Base-by-base conservation (phyloP, 345 rosid genomes). In the Heritiera fomes region DNA sequence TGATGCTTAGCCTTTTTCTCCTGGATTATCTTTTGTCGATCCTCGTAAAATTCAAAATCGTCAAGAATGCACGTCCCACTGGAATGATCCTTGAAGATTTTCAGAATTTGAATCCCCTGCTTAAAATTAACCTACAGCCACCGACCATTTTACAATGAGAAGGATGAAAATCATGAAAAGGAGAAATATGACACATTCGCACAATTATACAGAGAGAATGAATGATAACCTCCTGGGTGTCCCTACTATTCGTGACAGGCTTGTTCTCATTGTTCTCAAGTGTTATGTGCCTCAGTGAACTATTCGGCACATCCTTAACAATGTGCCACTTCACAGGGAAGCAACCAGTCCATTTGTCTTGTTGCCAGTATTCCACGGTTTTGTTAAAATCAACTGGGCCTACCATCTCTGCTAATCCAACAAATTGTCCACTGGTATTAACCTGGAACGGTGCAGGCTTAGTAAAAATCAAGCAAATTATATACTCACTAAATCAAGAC, bases 261-360 rank as follows among this genome's bases (percentile, higher is more conserved):
- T 90, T 93, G 89, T 93, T 90, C 80, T 93, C 93, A 56, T 91
- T 93, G 74, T 87, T 89, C 50, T 78, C 91, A 20, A 91, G 93
- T 0, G 85, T 88, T 55, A 91, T 85, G 73, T 93, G 98, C 84
- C 91, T 87, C 83, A 93, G 61, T 3, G 76, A 87, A 80, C 85
- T 83, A 82, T 91, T 93, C n/a, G 94, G 92, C 56, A 93, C 82
- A 70, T 93, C 94, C 91, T 91, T 91, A 78, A 91, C 76, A 73
- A 93, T 87, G 78, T 89, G 98, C 96, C 94, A 93, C 80, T 91
- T 93, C 73, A 90, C 84, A 73, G 94, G 87, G 82, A 93, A 91
- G 77, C 92, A 91, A 76, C 94, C 98, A 73, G 82, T 80, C 96
- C 96, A 91, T 84, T 91, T 93, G 81, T 93, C 93, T 80, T 91